Conservation (phyloP, 2,329 filamentous ascomycete genomes). For the Dryadomyces sulphureus region DNA sequence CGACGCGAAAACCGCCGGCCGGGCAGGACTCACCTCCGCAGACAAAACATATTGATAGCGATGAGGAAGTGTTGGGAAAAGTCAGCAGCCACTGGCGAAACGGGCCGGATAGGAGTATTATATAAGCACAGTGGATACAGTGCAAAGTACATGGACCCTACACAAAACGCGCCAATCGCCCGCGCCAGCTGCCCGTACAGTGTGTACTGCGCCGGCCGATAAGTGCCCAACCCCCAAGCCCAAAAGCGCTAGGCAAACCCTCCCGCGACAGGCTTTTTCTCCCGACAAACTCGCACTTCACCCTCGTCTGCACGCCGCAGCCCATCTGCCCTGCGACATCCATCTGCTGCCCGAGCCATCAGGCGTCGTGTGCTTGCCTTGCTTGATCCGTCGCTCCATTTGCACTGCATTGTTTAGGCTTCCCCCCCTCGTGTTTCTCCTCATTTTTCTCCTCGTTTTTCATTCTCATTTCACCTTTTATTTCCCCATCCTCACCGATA, state of each 20-base stretch:
- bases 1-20: neutral
- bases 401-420: too few relatives aligned
- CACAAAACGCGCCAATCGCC: too few relatives aligned
- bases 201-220: constrained; percentile 1
- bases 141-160: too few relatives aligned
- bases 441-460: neutral
- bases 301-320: too few relatives aligned
- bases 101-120: too few relatives aligned
- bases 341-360: too few relatives aligned
- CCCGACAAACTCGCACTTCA: too few relatives aligned
- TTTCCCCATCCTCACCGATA: neutral
- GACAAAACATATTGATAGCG: constrained; percentile 45
- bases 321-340: too few relatives aligned
- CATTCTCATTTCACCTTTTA: neutral
- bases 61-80: too few relatives aligned
- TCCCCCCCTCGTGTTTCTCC: neutral
- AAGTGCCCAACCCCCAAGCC: constrained; percentile 3
- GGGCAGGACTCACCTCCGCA: constrained; percentile 38
- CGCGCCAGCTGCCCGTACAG: neutral
- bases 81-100: neutral
- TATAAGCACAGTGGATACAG: too few relatives aligned
- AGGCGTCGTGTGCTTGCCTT: neutral
- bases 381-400: neutral
- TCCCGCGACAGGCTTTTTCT: too few relatives aligned
- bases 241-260: too few relatives aligned